A percentile compares a stretch with the other conserved stretches of the same genome.
Conservation (phyloP, 2,329 filamentous ascomycete species). For the Ceratocystis diversiconidia region DNA sequence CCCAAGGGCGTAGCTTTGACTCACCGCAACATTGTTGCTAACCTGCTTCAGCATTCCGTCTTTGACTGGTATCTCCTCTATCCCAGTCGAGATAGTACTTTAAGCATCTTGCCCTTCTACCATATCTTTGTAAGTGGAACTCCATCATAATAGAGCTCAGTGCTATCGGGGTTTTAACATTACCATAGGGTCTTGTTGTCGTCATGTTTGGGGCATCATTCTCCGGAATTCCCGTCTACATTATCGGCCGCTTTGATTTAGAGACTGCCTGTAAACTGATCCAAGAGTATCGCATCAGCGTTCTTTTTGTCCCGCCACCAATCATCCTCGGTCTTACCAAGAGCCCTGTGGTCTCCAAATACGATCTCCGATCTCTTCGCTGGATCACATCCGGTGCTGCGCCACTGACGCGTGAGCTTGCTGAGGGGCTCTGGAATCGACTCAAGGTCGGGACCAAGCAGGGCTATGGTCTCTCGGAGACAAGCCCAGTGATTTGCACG, state of each 20-base stretch:
- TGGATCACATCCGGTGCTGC: constrained; percentile 84
- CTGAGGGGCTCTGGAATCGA: constrained; percentile 58
- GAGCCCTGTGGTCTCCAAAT: constrained; percentile 61
- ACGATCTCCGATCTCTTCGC: constrained; percentile 63
- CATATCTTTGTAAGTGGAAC: constrained; percentile 60
- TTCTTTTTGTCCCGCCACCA: constrained; percentile 70
- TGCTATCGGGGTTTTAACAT: background rate
- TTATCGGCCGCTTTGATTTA: constrained; percentile 64
- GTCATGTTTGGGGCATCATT: constrained; percentile 24
- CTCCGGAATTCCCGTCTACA: constrained; percentile 58
- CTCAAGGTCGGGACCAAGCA: constrained; percentile 76
- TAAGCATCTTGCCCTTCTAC: constrained; percentile 78
- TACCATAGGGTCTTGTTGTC: constrained; percentile 25
- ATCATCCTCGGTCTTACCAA: constrained; percentile 71
- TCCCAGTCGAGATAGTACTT: constrained; percentile 53
- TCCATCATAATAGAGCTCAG: background rate
- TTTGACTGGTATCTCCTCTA: constrained; percentile 42
- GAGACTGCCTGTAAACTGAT: constrained; percentile 64
- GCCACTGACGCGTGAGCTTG: constrained; percentile 66
- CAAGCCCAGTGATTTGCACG: constrained; percentile 61
- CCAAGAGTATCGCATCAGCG: constrained; percentile 61
- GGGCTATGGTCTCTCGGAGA: constrained; percentile 83
- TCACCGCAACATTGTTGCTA: constrained; percentile 70
- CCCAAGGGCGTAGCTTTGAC: constrained; percentile 85
- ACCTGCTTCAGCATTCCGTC: constrained; percentile 42